Base-by-base conservation (phyloP, 345 rosid genomes). In the Eucalyptus regnans region DNA sequence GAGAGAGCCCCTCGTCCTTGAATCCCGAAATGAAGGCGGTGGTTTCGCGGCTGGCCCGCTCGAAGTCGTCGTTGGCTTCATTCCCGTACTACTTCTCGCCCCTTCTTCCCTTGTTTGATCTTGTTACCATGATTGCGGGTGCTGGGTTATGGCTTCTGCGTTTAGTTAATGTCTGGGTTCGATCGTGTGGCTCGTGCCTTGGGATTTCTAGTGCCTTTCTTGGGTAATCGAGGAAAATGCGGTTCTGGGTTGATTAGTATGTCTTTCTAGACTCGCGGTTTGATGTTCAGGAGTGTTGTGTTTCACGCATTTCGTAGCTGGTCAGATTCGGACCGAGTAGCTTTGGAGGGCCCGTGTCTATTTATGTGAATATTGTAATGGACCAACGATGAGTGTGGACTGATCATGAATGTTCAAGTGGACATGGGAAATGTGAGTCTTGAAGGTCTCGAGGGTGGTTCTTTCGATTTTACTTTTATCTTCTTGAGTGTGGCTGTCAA, bases 11-110 rank as follows among this genome's bases (percentile, higher is more conserved):
- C 44, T 37, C 56, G 51, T 8, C 10, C 7, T 76, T 20, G 27
- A 37, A 37, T 8, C 49, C n/a, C 86, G 87, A 79, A 89, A 95
- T 94, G 94, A 94, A 50, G 88, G 68, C 92, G 49, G 43, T 91
- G 68, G 92, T 91, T 44, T 91, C 94, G 12, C 94, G 95, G 46
- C 90, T 94, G 91, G 91, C 92, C 89, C 86, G 90, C 52, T 91
- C 94, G 31, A 90, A 89, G 62, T 46, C 92, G 52, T 92, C 94
- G n/a, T 79, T 91, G 29, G 87, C 91, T 31, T 25, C 89, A 87
- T 83, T 91, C 88, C 56, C 86, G 95, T 92, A 91, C 88, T 89
- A 1, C 84, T 83, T 54, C 90, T 81, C 49, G 33, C 8, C 10
- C 60, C 29, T 50, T 87, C 41, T 27, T 17, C 83, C 83, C 83